phyloP scores from a whole-genome alignment of 1,284 basidiomycete genomes.

The Sanghuangporus baumii region DNA sequence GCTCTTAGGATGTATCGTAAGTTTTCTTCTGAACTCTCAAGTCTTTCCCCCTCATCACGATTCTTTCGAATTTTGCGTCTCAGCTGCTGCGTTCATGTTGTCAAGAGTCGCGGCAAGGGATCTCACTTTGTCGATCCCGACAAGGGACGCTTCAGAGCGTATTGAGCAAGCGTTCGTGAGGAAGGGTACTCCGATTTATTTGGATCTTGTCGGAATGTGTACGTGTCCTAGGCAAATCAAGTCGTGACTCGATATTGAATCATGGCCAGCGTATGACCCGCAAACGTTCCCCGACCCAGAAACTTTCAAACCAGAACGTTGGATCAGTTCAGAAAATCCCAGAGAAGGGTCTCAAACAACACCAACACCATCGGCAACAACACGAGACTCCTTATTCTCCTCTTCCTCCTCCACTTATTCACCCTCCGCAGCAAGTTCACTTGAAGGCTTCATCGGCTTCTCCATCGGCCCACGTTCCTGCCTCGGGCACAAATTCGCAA shows the following conservation, averaged over 20 bases:
- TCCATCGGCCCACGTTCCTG: conserved; percentile 20
- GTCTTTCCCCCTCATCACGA: no score
- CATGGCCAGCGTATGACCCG: conserved; percentile 16
- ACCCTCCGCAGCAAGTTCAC: conserved; percentile 6
- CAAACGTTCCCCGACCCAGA: conserved; percentile 20
- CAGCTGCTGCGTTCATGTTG: conserved; percentile 14
- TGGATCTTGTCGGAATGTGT: conserved; percentile 12
- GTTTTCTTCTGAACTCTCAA: background rate
- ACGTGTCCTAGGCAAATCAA: background rate
- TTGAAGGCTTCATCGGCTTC: conserved; percentile 19
- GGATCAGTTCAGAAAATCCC: background rate
- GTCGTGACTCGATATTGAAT: background rate
- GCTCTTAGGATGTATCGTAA: conserved; percentile 16
- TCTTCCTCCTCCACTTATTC: background rate
- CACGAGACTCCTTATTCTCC: background rate
- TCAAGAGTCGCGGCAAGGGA: conserved; percentile 5
- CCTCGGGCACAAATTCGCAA: conserved; percentile 20
- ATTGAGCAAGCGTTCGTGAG: conserved; percentile 8
- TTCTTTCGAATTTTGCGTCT: background rate
- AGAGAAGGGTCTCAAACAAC: no score
- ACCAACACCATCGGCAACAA: background rate
- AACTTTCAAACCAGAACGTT: conserved; percentile 18
- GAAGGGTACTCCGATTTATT: background rate
- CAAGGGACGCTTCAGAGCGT: background rate
- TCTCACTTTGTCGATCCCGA: conserved; percentile 1